Base-by-base conservation (phyloP, 139 green algal species). In the Klebsormidium nitens region DNA sequence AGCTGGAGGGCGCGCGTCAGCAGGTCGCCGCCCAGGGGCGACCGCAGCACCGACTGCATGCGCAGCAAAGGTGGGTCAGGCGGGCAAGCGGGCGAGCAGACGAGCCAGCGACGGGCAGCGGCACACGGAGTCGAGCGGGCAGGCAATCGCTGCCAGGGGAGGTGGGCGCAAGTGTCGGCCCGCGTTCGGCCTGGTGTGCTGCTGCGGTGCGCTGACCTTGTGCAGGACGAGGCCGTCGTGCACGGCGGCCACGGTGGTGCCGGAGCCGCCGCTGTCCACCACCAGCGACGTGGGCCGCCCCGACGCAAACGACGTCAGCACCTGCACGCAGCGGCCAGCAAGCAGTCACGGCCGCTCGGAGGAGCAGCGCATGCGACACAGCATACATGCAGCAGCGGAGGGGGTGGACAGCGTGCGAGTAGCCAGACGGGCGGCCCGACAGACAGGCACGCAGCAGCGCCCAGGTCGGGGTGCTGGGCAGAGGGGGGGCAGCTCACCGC, bases 161-260 rank as follows among this genome's bases (percentile, higher is more conserved):
- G 44, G 44, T 52, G 44, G 19, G 44, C 44, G 44, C 44, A 52
- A 52, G 17, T 19, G 17, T 28, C 44, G 19, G 17, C 17, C 44
- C 19, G 19, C 17, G 44, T 52, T 17, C 17, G 17, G 17, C 44
- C 19, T 19, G 17, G 44, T 52, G 19, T 28, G 44, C 44, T 52
- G 44, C 44, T 52, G 44, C 44, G 17, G 19, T 17, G 17, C 17
- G 19, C 44, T 52, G 17, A 67, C 49, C 42, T 95, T 96, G n/a
- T 82, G 60, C 29, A 98, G 86, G 49, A 93, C 77, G 69, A 90
- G 96, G 29, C 93, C 93, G 55, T 97, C 93, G 42, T 96, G 87
- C 31, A 98, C 91, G 6, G 91, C 92, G 8, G 89, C 59, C 8
- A 95, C 90, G 89, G 88, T 84, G 66, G 74, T 74, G 14, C 26